Conservation (phyloP, 805 yeast species). For the Maudiozyma barnettii region DNA sequence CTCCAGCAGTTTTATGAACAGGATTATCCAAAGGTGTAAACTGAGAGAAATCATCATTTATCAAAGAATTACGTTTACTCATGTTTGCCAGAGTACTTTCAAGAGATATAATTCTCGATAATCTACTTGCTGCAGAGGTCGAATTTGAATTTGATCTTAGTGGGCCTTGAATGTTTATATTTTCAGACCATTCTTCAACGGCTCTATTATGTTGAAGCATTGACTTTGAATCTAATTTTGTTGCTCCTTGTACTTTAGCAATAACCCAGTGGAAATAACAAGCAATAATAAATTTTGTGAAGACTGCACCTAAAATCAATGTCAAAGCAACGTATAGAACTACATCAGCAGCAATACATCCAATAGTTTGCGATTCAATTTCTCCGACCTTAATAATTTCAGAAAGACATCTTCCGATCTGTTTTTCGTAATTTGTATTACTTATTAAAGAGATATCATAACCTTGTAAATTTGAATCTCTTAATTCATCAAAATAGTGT, state of each 20-base stretch:
- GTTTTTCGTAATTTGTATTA: slow-evolving; percentile 51
- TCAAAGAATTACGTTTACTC: neutral
- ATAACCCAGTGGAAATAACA: slow-evolving; percentile 83
- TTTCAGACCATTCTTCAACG: slow-evolving; percentile 82
- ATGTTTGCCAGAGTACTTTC: neutral
- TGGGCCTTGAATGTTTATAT: slow-evolving; percentile 42
- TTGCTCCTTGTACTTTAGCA: slow-evolving; percentile 74
- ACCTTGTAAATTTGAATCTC: slow-evolving; percentile 51
- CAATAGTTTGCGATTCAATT: slow-evolving; percentile 81
- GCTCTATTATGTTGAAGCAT: slow-evolving; percentile 55
- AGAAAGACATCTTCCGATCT: slow-evolving; percentile 69
- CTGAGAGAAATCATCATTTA: neutral
- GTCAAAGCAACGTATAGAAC: slow-evolving; percentile 74
- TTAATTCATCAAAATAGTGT: slow-evolving; percentile 50
- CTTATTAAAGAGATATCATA: slow-evolving; percentile 72
- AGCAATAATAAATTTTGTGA: slow-evolving; percentile 72
- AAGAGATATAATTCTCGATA: too few relatives aligned
- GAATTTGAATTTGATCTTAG: slow-evolving; percentile 22
- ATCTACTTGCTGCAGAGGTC: too few relatives aligned
- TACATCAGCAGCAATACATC: slow-evolving; percentile 85
- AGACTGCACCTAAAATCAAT: slow-evolving; percentile 73
- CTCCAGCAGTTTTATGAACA: too few relatives aligned
- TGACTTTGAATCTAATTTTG: slow-evolving; percentile 44
- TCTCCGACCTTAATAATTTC: slow-evolving; percentile 86
- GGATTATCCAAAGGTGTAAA: neutral